Base-by-base conservation (phyloP, 1,284 basidiomycete genomes). In the Vanrija sp. region DNA sequence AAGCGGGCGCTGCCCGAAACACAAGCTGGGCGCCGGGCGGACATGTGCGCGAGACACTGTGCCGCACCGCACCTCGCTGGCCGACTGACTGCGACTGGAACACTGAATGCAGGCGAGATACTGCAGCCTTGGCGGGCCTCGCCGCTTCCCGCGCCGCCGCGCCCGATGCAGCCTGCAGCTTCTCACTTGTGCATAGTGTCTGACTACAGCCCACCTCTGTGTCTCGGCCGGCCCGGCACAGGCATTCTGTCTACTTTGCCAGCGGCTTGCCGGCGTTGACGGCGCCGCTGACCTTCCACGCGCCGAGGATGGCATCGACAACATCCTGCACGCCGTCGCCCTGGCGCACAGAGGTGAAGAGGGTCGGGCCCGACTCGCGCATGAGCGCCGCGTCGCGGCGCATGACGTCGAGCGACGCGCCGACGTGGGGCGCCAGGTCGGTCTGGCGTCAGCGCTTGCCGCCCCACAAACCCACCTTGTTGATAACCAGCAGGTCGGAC, bases 341-440 rank as follows among this genome's bases (percentile, higher is more conserved):
- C 54, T 90, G 79, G 69, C 88, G 87, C 49, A 98, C 84, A 57
- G 88, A 89, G 0, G 89, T 84, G 74, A 98, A 98, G 19, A 97
- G 73, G 0, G 95, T 98, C 2, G 95, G 95, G 0, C 95, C 95
- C 53, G 87, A 84, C 48, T 95, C 95, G 25, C 95, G 83, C 89
- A 98, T 98, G 57, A 86, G 78, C 65, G 86, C 91, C 3, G 95
- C 84, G 73, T 98, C 95, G 25, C 92, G 84, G 54, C 85, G 85
- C 95, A 98, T 98, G 20, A 98, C 91, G 51, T 88, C 87, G 39
- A 98, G 81, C 1, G 92, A 95, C 0, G 95, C 95, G 36, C 87
- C 87, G 54, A 98, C 95, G 73, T 96, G 82, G 7, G 87, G 86
- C 1, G 95, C 95, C 20, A 98, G 82, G 74, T 97, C 93, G 60